These are phyloP conservation scores for Pleurotus platypus DNA, from an alignment of 768 basidiomycete species.

Conservation along the genomic window DNA sequence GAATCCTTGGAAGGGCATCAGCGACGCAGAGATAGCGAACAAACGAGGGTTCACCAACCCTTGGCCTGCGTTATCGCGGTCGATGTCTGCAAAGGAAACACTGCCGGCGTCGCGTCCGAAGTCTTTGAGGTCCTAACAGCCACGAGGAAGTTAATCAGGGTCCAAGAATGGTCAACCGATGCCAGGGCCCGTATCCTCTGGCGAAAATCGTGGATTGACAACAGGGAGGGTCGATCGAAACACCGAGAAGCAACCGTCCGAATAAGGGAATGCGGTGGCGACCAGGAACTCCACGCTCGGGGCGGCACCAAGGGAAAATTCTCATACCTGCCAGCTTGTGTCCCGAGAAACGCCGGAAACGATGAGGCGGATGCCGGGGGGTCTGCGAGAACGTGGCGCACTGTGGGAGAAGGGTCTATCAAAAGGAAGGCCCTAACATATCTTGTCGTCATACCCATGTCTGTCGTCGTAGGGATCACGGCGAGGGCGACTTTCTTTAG, in stretches of 20 bases:
- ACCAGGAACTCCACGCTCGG: conserved; percentile 15
- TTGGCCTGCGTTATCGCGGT: conserved; percentile 79
- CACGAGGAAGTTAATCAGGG: conserved; percentile 37
- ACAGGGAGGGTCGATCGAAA: not conserved
- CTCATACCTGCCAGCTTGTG: conserved; percentile 98
- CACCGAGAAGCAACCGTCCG: conserved; percentile 10
- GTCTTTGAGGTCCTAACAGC: conserved; percentile 90
- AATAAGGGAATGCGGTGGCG: conserved; percentile 11
- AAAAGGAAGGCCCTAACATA: not conserved
- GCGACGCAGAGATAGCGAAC: not conserved
- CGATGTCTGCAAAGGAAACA: conserved; percentile 93
- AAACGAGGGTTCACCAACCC: conserved; percentile 53
- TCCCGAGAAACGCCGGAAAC: conserved; percentile 90
- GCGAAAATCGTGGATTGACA: not conserved
- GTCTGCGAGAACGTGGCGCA: conserved; percentile 66
- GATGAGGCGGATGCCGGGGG: conserved; percentile 77
- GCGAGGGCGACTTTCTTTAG: conserved; percentile 87
- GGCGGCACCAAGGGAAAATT: conserved; percentile 23
- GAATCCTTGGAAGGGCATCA: conserved; percentile 49
- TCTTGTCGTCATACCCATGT: conserved; percentile 45
- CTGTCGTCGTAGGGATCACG: conserved; percentile 68
- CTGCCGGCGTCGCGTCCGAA: conserved; percentile 93
- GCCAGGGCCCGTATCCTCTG: conserved; percentile 5
- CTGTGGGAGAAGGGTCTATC: conserved; percentile 19
- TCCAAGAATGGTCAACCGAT: conserved; percentile 15